Conservation (phyloP, 2,329 filamentous ascomycete species). For the Ophidiomyces ophidiicola region DNA sequence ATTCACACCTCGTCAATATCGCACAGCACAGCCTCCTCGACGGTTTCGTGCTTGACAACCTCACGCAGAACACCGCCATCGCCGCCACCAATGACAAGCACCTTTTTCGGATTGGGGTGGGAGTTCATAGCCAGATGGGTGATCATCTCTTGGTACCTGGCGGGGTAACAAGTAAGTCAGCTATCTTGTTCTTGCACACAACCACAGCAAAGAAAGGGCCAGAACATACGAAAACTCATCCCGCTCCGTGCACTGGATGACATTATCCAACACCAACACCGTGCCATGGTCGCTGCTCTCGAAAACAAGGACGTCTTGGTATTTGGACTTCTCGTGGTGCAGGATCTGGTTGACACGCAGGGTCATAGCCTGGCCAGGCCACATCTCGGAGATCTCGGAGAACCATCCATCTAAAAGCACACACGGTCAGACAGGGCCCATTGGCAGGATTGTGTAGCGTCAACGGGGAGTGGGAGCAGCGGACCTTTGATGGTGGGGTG, state of each 20-base stretch:
- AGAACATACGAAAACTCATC: conserved; percentile 75
- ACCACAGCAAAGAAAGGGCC: too few species aligned
- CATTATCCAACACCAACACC: conserved; percentile 94
- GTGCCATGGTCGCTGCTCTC: conserved; percentile 94
- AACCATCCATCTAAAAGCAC: conserved; percentile 99
- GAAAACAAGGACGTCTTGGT: conserved; percentile 98
- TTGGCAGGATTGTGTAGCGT: conserved; percentile 10
- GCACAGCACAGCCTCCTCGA: conserved; percentile 92
- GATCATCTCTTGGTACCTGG: conserved; percentile 97
- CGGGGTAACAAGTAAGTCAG: not conserved
- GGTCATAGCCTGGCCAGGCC: conserved; percentile 98
- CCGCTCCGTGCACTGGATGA: conserved; percentile 96
- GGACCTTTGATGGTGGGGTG: conserved; percentile 67
- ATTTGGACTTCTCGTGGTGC: conserved; percentile 98
- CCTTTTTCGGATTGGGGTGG: conserved; percentile 95
- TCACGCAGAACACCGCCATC: conserved; percentile 96
- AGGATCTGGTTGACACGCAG: conserved; percentile 95
- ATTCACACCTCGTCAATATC: conserved; percentile 82
- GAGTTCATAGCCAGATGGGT: conserved; percentile 97
- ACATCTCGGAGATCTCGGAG: conserved; percentile 97
- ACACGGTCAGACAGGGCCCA: too few species aligned
- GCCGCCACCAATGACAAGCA: conserved; percentile 93
- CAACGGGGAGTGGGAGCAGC: conserved; percentile 16
- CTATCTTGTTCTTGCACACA: not conserved
- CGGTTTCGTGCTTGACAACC: conserved; percentile 95